These are phyloP conservation scores for Tetrahymena elliotti DNA, from an alignment of 73 alveolate genomes.

Conservation along the genomic window DNA sequence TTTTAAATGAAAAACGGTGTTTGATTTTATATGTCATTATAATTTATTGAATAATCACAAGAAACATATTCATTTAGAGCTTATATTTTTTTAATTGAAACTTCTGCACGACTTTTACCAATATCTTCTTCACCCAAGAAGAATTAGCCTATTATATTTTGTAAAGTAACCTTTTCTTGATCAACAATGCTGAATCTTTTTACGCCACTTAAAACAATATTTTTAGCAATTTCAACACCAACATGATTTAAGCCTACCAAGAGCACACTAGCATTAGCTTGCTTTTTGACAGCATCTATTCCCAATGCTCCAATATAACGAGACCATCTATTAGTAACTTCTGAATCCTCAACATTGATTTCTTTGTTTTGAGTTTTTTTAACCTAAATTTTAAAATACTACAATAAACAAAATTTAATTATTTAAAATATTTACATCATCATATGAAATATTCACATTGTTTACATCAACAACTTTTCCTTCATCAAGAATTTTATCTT, in stretches of 20 bases:
- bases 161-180: constrained; percentile 21
- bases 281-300: constrained; percentile 81
- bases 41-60: constrained; percentile 13
- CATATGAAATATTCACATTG: background rate
- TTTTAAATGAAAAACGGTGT: constrained; percentile 36
- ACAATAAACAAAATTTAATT: too few species aligned
- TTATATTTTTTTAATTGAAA: constrained; percentile 56
- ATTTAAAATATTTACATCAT: background rate
- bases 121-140: constrained; percentile 63
- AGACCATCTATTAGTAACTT: constrained; percentile 87
- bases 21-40: constrained; percentile 44
- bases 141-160: constrained; percentile 75
- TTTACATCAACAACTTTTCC: background rate
- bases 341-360: constrained; percentile 66
- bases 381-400: background rate
- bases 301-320: constrained; percentile 97
- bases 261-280: constrained; percentile 77
- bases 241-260: constrained; percentile 71
- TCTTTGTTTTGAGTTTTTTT: background rate
- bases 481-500: background rate
- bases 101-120: constrained; percentile 67
- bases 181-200: constrained; percentile 79
- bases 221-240: constrained; percentile 94
- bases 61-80: constrained; percentile 83
- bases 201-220: constrained; percentile 87